Percentiles rank a stretch among this genome's conserved stretches.
Evolutionary conservation across 179 eudicot species (phyloP).

Genomic region (Nepenthes alata): DNA sequence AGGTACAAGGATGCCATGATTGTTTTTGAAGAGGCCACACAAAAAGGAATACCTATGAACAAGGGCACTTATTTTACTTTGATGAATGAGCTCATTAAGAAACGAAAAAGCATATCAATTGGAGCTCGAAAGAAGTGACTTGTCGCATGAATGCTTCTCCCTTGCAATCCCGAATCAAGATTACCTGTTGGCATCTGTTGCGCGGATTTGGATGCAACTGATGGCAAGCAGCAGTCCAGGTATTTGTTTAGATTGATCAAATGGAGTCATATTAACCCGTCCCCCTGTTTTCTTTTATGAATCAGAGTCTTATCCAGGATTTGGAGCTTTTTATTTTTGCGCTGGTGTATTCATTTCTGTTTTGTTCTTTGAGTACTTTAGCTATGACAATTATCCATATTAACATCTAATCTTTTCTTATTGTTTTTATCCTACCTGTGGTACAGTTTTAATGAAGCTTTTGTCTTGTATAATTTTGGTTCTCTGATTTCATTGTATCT

Average conservation of each 20-base stretch:
- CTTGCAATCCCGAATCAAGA: neutral
- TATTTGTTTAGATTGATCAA: neutral
- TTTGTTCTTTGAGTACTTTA: no score
- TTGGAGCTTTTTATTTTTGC: no score
- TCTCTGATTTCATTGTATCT: no score
- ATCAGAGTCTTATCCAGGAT: no score
- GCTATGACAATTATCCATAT: no score
- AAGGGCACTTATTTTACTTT: constrained; percentile 44
- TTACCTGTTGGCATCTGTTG: neutral
- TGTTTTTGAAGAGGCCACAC: constrained; percentile 28
- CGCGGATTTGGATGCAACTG: neutral
- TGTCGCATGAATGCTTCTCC: neutral
- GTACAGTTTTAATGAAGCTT: no score
- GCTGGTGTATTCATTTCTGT: no score
- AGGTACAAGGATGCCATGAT: constrained; percentile 69
- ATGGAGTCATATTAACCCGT: no score
- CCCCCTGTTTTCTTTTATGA: no score
- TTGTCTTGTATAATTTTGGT: no score
- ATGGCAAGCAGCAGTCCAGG: neutral
- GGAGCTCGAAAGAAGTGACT: constrained; percentile 9
- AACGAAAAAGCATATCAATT: constrained; percentile 28
- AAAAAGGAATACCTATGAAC: constrained; percentile 33
- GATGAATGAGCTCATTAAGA: constrained; percentile 61
- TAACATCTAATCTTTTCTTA: no score
- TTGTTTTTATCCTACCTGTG: no score